Conservation (phyloP, 306 rosid species). For the Vicia sativa region DNA sequence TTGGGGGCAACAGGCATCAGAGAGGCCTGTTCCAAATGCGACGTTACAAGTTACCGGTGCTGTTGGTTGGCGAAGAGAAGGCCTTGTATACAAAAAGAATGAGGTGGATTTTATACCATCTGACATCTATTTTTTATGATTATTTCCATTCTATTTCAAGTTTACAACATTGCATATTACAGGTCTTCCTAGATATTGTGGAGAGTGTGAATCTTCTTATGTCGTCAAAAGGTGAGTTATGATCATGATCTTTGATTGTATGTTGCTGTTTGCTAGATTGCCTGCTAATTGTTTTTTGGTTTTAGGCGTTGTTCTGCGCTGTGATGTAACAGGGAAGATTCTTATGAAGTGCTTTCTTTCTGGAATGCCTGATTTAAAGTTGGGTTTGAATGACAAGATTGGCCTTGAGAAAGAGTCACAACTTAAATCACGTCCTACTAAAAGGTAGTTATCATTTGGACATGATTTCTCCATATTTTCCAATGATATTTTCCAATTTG, state of each 20-base stretch:
- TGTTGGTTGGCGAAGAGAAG: slow-evolving; percentile 97
- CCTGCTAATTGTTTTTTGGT: slow-evolving; percentile 41
- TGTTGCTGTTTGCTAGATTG: slow-evolving; percentile 30
- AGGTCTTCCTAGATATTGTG: slow-evolving; percentile 94
- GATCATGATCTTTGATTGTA: slow-evolving; percentile 35
- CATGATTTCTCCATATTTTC: slow-evolving; percentile 5
- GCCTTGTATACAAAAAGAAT: slow-evolving; percentile 86
- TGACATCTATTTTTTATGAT: slow-evolving; percentile 16
- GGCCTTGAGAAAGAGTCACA: slow-evolving; percentile 98
- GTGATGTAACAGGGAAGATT: slow-evolving; percentile 91
- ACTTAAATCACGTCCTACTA: slow-evolving; percentile 80
- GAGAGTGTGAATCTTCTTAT: slow-evolving; percentile 94
- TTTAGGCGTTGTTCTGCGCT: slow-evolving; percentile 83
- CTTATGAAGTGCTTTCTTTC: slow-evolving; percentile 96
- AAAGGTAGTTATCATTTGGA: slow-evolving; percentile 61
- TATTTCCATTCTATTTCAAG: slow-evolving; percentile 14
- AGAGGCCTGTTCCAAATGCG: slow-evolving; percentile 86
- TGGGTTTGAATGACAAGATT: slow-evolving; percentile 94
- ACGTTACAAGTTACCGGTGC: slow-evolving; percentile 97
- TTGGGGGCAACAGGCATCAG: slow-evolving; percentile 56
- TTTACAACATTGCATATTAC: slow-evolving; percentile 38
- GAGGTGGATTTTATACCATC: slow-evolving; percentile 52
- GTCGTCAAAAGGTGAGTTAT: slow-evolving; percentile 80
- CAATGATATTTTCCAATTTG: slow-evolving; percentile 21
- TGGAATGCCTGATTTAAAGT: slow-evolving; percentile 97